These are phyloP conservation scores for Chytriomyces sp. DNA, from an alignment of 192 early-diverging fungal genomes.

Conservation along the genomic window DNA sequence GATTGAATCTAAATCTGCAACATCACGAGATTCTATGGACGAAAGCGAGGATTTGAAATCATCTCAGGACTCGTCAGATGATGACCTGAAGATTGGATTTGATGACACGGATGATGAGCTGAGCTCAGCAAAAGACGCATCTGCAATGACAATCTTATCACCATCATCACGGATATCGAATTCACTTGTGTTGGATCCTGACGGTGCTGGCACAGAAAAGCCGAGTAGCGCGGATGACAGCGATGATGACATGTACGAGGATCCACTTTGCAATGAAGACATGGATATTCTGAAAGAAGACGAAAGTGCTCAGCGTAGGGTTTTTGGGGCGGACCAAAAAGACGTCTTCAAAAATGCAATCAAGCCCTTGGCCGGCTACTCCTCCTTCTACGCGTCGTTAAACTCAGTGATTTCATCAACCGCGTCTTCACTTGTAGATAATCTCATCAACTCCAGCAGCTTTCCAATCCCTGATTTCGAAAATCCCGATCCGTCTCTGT, in stretches of 20 bases:
- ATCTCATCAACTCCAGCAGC: neutral
- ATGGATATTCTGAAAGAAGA: neutral
- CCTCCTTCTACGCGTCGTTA: neutral
- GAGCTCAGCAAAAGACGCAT: neutral
- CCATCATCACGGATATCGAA: too few species aligned
- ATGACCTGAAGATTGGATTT: neutral
- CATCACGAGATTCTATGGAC: neutral
- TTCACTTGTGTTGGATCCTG: neutral
- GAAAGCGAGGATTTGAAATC: neutral
- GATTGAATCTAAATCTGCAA: neutral
- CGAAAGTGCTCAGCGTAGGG: neutral
- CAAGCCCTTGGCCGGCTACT: neutral
- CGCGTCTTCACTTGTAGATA: neutral
- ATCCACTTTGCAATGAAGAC: neutral
- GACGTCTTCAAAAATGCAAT: conserved; percentile 13
- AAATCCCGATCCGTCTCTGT: conserved; percentile 11
- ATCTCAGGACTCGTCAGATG: neutral
- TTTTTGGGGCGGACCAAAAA: neutral
- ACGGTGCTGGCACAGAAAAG: neutral
- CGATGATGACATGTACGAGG: neutral
- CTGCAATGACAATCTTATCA: neutral
- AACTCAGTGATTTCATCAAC: neutral
- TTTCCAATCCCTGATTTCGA: neutral
- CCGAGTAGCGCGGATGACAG: neutral
- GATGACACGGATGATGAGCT: conserved; percentile 8